Base-by-base conservation (phyloP, 345 rosid species). In the Aegle marmelos region DNA sequence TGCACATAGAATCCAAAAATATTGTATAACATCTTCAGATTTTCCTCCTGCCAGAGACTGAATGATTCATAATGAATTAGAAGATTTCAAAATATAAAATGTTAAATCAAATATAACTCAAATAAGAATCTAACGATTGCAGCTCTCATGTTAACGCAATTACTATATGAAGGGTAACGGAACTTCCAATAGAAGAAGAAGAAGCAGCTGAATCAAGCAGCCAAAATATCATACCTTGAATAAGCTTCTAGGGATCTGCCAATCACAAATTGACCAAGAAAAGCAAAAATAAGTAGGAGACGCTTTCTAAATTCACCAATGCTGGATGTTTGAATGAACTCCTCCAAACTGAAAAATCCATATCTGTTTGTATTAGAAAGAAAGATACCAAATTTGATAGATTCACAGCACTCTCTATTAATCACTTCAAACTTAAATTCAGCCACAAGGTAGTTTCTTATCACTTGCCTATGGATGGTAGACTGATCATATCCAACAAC, bases 231-330 rank as follows among this genome's bases (percentile, higher is more conserved):
- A 80, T 79, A 95, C 99, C 97, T 92, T 83, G 88, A 79, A 87
- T 88, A 91, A 71, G 69, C 72, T 71, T 83, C 85, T 83, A 96
- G 84, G 54, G 81, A 86, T 80, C 83, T 75, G 78, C 94, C 95
- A 71, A 80, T 63, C 76, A 70, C 83, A 76, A 96, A 84, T 79
- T 96, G 98, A 82, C 92, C 90, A 80, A 90, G 88, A 85, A 96
- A 92, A 72, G 94, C 89, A 84, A 86, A 87, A 78, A 96, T 88
- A 80, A 96, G 97, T 79, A 91, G 93, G 74, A 96, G 94, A 30
- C 99, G 97, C 76, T 82, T 88, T 86, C 86, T 86, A 80, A 92
- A 94, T 88, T 96, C 99, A 73, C 98, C 98, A 76, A 92, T 57
- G 79, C 91, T 96, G 53, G 98, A 92, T 70, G 93, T 91, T 84